Evolutionary conservation across 176 grass and related monocot species (phyloP).

Genomic region (Hordeum vulgare): DNA sequence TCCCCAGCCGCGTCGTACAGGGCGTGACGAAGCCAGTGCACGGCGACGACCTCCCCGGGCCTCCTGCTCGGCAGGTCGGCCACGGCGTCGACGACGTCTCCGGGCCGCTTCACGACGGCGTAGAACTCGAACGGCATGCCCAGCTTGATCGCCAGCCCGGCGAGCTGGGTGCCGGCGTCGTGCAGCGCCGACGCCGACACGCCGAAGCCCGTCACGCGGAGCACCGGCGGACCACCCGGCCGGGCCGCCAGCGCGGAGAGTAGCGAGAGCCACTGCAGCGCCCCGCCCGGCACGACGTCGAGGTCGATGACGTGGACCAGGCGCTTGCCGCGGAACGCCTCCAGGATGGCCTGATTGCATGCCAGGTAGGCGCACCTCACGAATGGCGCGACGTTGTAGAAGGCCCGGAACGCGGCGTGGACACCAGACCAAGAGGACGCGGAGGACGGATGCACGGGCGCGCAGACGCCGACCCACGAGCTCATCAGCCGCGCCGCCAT

Average conservation of each 20-base stretch:
- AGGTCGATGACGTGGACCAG: constrained; percentile 46
- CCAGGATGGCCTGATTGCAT: constrained; percentile 42
- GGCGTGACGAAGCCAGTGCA: constrained; percentile 53
- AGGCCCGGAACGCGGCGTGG: constrained; percentile 43
- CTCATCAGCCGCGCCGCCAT: constrained; percentile 42
- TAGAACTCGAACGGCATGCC: constrained; percentile 54
- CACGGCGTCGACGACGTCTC: constrained; percentile 19
- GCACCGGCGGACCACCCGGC: constrained; percentile 17
- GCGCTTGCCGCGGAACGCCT: constrained; percentile 32
- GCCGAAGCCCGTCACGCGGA: constrained; percentile 48
- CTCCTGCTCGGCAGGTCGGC: constrained; percentile 1
- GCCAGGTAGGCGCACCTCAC: constrained; percentile 34
- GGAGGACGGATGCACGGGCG: background rate
- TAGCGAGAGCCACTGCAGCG: constrained; percentile 56
- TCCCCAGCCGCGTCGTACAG: constrained; percentile 49
- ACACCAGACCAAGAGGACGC: constrained; percentile 7
- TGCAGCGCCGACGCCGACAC: constrained; percentile 19
- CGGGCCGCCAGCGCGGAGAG: constrained; percentile 42
- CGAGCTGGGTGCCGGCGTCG: constrained; percentile 46
- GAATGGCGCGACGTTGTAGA: constrained; percentile 44
- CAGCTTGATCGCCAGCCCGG: constrained; percentile 42
- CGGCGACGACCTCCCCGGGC: constrained; percentile 39
- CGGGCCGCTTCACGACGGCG: constrained; percentile 31
- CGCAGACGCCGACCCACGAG: constrained; percentile 46
- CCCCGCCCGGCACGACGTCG: constrained; percentile 42